phyloP scores from a whole-genome alignment of 108 stramenopile species.

The Fragilaria crotonensis region DNA sequence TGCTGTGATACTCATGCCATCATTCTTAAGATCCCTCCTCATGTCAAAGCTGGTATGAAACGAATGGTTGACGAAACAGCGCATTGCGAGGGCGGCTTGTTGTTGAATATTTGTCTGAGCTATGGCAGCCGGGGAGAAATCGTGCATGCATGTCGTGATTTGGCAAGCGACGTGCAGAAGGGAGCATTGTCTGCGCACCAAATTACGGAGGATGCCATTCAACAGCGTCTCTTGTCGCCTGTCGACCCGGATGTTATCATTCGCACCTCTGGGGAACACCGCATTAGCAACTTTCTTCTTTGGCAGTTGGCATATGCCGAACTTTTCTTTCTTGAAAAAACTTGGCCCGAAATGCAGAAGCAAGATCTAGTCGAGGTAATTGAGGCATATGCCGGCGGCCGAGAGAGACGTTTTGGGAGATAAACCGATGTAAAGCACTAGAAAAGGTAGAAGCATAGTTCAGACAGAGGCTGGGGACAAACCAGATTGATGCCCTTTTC shows the following conservation, averaged over 20 bases:
- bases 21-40: slow-evolving; percentile 33
- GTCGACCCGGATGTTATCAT: slow-evolving; percentile 89
- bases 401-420: slow-evolving; percentile 77
- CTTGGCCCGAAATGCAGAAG: slow-evolving; percentile 85
- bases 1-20: not conserved
- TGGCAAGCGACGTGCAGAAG: slow-evolving; percentile 37
- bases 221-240: slow-evolving; percentile 38
- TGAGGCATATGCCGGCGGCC: slow-evolving; percentile 47
- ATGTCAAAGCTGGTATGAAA: slow-evolving; percentile 39
- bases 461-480: no score
- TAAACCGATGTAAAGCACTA: no score
- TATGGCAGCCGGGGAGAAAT: slow-evolving; percentile 94
- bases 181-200: slow-evolving; percentile 35
- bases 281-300: slow-evolving; percentile 91
- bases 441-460: no score
- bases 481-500: no score
- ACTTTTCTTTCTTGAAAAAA: slow-evolving; percentile 88
- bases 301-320: slow-evolving; percentile 95
- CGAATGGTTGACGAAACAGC: slow-evolving; percentile 44
- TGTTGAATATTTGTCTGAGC: slow-evolving; percentile 87
- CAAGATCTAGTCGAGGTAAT: slow-evolving; percentile 44
- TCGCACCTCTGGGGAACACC: slow-evolving; percentile 91
- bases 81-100: slow-evolving; percentile 40
- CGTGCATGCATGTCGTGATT: slow-evolving; percentile 55
- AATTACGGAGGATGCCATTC: slow-evolving; percentile 49